Percentiles rank a stretch among this genome's conserved stretches.
Evolutionary conservation across 2,329 filamentous ascomycete species (phyloP).

Genomic region (Karstenula rhodostoma): DNA sequence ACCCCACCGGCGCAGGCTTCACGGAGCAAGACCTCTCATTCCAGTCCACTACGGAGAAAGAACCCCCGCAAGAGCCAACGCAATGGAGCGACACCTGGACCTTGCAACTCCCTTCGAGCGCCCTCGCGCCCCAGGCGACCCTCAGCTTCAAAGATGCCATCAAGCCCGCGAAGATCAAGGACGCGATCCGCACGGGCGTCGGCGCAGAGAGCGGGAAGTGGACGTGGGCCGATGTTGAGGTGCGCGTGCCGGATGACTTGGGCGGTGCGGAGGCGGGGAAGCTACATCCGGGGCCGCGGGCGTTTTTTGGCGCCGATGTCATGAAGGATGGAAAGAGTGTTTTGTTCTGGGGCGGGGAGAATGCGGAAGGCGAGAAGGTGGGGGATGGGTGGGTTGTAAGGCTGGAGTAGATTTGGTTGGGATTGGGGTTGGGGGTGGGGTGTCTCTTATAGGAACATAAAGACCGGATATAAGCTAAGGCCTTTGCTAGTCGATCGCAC

Average conservation of each 20-base stretch:
- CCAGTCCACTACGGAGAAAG: background rate
- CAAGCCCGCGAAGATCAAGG: conserved; percentile 56
- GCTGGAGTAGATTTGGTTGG: conserved; percentile 43
- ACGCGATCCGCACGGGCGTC: conserved; percentile 51
- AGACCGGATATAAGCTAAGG: too few species aligned
- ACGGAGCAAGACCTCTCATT: background rate
- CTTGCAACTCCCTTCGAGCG: conserved; percentile 53
- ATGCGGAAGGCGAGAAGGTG: conserved; percentile 53
- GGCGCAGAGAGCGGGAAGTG: conserved; percentile 52
- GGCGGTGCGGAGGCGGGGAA: conserved; percentile 50
- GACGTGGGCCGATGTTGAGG: conserved; percentile 54
- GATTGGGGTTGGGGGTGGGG: too few species aligned
- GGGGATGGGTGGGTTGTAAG: conserved; percentile 57
- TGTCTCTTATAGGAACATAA: too few species aligned
- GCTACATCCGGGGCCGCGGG: conserved; percentile 55
- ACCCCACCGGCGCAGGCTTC: conserved; percentile 1
- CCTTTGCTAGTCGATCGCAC: too few species aligned
- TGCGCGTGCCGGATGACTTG: conserved; percentile 46
- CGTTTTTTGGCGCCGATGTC: conserved; percentile 52
- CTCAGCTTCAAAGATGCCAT: conserved; percentile 39
- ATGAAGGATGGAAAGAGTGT: conserved; percentile 47
- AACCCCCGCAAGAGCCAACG: conserved; percentile 24
- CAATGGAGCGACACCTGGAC: conserved; percentile 55
- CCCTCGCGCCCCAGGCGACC: conserved; percentile 33
- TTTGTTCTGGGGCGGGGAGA: conserved; percentile 54